Evolutionary conservation across 345 rosid genomes (phyloP), one percentile per base, ranked within the genome.

Genomic region (Eucalyptus regnans): DNA sequence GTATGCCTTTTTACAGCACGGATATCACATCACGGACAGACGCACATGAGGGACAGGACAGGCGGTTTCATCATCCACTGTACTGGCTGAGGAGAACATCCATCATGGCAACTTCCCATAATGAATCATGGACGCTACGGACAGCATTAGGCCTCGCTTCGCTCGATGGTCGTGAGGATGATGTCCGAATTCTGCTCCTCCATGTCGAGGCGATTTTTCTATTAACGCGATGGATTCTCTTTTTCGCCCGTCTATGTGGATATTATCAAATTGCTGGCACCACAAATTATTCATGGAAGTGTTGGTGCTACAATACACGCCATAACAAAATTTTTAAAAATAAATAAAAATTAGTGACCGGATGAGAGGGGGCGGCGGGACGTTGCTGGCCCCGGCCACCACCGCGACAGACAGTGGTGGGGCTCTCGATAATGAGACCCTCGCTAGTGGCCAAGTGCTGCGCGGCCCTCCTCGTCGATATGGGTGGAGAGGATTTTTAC

Each of bases 211-310:
- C 15, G 13, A 9, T 31, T 71, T 71, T 68, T 16, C 18, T 15
- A 9, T 68, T 33, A 16, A 18, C 25, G 58, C 58, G 20, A 52
- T 20, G 2, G 58, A 52, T 52, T 52, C 25, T 33, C 41, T 17
- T 16, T 33, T 68, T 5, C 44, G 25, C 43, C 20, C 43, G 2
- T 5, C 25, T 5, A 5, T 4, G 0, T 5, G 7, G 2, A 60
- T 52, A 68, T 9, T 20, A 17, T 71, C 81, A 3, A n/a, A 66
- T 31, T 31, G 79, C 33, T 33, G 22, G 4, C 68, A 4, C 31
- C 4, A 27, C 31, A 62, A 62, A 62, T 27, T 27, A 62, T 62
- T 60, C 31, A 27, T 60, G 15, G 0, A 27, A 60, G 33, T 16
- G 31, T 29, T 14, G 41, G 37, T n/a, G 71, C 18, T 37, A 68